Conservation (phyloP, 2,329 filamentous ascomycete species). For the Penicillium psychrosexuale region DNA sequence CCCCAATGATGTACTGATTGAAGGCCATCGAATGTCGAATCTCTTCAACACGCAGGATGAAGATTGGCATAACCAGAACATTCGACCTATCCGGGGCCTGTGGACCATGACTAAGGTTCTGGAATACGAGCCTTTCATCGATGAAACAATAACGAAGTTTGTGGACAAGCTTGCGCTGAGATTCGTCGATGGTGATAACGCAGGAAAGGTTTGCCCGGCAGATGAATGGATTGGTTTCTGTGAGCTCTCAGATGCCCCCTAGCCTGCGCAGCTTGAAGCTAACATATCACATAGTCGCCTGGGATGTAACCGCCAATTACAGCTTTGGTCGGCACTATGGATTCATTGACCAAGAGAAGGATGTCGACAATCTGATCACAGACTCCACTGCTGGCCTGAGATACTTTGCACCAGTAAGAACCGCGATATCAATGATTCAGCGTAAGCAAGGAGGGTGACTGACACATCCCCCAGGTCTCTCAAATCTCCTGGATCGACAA, state of each 20-base stretch:
- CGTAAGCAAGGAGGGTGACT: neutral
- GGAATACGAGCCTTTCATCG: conserved; percentile 28
- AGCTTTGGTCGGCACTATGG: conserved; percentile 25
- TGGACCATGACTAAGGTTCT: conserved; percentile 29
- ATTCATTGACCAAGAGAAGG: conserved; percentile 28
- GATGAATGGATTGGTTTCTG: conserved; percentile 25
- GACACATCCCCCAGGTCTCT: conserved; percentile 9
- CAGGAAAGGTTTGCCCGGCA: conserved; percentile 15
- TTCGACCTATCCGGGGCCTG: conserved; percentile 22
- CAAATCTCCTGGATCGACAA: conserved; percentile 30
- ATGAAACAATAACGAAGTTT: conserved; percentile 25
- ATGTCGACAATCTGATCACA: conserved; percentile 25
- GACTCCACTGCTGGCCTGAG: conserved; percentile 22
- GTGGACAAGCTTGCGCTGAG: conserved; percentile 21
- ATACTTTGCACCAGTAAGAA: conserved; percentile 25
- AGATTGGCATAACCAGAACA: conserved; percentile 26
- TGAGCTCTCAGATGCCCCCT: neutral
- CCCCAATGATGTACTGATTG: conserved; percentile 26
- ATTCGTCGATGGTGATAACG: conserved; percentile 20
- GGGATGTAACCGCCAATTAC: conserved; percentile 25
- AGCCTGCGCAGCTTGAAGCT: neutral
- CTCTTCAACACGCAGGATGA: conserved; percentile 28
- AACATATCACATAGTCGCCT: conserved; percentile 15
- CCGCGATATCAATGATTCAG: neutral
- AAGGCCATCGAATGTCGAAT: conserved; percentile 26